Base-by-base conservation (phyloP, 148 eudicot genomes). In the Salicornia ramosissima region DNA sequence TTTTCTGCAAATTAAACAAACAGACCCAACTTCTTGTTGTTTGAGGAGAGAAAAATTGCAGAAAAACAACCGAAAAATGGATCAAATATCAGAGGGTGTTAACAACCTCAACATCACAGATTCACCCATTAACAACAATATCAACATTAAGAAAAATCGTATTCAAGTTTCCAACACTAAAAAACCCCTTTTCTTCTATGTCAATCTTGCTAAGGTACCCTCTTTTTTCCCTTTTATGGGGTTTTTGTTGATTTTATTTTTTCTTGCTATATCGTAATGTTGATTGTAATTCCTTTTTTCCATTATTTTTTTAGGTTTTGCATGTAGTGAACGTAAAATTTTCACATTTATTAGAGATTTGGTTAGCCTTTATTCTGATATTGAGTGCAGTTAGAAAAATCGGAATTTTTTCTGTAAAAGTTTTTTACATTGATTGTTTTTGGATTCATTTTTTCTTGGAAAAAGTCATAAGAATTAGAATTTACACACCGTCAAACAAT, bases 101-200 rank as follows among this genome's bases (percentile, higher is more conserved):
- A 81, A 43, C 64, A 83, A 75, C 65, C 18, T 83, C 1, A 78
- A 25, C 51, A 79, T 86, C 75, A 42, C 71, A 34, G 86, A 86
- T 67, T 79, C 83, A 49, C 73, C 82, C 7, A 71, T 71, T 56
- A 50, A 68, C 71, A 73, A 73, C 66, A 36, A 36, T 25, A 31
- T 13, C 15, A 36, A 40, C 58, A 31, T 10, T 29, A 84, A 82
- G 73, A 85, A 74, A 60, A 86, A 86, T 33, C 86, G 87, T n/a
- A 87, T 87, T 73, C 91, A 87, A 59, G 91, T 87, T 64, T 87
- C 91, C 81, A 87, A 87, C 71, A 84, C 91, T 51, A 87, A 85
- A 68, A 83, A 83, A 49, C 84, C 88, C 43, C 88, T 87, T 75
- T 83, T 87, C 71, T 86, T 86, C 80, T 86, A 86, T 39, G 91